A percentile compares a stretch with the other conserved stretches of the same genome.
phyloP scores from a whole-genome alignment of 139 green algal genomes.

The Coelastrella sp. region DNA sequence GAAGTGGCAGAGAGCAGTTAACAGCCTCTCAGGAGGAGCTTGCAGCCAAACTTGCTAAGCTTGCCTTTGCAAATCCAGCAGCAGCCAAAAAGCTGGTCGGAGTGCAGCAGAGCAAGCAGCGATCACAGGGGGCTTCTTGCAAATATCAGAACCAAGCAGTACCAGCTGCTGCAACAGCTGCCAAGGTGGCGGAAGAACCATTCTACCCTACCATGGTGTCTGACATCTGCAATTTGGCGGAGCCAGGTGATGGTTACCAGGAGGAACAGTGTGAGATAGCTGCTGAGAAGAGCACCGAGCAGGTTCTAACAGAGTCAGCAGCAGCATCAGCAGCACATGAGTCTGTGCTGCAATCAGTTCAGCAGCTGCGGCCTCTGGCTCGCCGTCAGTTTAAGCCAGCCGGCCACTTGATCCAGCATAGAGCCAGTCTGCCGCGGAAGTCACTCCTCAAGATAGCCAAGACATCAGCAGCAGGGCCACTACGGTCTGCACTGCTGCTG shows the following conservation, averaged over 20 bases:
- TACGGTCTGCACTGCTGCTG: constrained; percentile 6
- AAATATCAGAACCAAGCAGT: background rate
- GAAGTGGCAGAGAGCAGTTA: constrained; percentile 13
- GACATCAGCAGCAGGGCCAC: background rate
- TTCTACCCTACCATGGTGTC: constrained; percentile 45
- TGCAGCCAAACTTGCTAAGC: constrained; percentile 19
- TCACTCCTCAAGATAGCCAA: background rate
- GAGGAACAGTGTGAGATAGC: background rate
- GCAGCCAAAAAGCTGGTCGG: background rate
- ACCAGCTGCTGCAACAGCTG: background rate
- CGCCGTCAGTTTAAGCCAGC: background rate
- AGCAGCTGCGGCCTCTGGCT: background rate
- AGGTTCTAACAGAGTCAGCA: background rate
- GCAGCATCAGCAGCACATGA: background rate
- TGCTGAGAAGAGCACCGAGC: background rate
- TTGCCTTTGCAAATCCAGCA: constrained; percentile 35
- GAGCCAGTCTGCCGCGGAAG: background rate
- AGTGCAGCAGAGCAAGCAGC: background rate
- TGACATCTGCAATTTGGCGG: constrained; percentile 43
- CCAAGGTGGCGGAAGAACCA: background rate
- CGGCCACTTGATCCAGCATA: background rate
- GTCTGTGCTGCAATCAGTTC: background rate
- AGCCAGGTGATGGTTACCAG: background rate
- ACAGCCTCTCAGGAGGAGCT: constrained; percentile 40
- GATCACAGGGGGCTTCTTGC: background rate